Conservation (phyloP, 805 yeast genomes). For the Danielia oregonensis region DNA sequence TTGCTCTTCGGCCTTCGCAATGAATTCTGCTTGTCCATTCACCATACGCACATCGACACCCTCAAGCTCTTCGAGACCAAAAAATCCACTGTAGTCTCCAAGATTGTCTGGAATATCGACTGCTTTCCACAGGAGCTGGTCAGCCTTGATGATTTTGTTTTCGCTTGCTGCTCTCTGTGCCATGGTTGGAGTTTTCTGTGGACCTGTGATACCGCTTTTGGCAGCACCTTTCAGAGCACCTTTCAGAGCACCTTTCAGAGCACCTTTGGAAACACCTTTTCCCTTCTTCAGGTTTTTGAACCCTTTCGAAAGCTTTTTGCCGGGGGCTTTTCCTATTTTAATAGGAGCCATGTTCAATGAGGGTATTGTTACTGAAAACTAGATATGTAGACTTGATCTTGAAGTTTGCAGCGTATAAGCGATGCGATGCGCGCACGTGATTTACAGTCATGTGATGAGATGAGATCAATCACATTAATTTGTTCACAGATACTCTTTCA, state of each 20-base stretch:
- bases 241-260: not conserved
- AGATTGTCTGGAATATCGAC: slow-evolving; percentile 80
- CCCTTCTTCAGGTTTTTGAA: too few species aligned
- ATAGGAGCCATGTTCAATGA: too few species aligned
- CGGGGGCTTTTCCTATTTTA: too few species aligned
- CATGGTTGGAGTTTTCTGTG: slow-evolving; percentile 20
- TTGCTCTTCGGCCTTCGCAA: slow-evolving; percentile 28
- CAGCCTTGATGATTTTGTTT: slow-evolving; percentile 44
- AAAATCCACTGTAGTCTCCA: slow-evolving; percentile 86
- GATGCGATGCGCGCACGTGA: too few species aligned
- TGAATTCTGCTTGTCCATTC: slow-evolving; percentile 63
- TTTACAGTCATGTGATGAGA: too few species aligned
- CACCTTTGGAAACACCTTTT: not conserved
- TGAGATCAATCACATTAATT: too few species aligned
- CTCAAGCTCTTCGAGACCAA: slow-evolving; percentile 89
- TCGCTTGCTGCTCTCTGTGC: slow-evolving; percentile 28
- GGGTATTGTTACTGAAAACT: too few species aligned
- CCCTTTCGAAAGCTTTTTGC: too few species aligned
- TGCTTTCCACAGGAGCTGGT: slow-evolving; percentile 67
- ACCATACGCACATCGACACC: slow-evolving; percentile 82
- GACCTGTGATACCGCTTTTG: slow-evolving; percentile 4
- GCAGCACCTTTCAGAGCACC: not conserved
- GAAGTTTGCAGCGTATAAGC: too few species aligned
- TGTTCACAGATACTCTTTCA: too few species aligned
- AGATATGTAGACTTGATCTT: too few species aligned